phyloP scores from a whole-genome alignment of 1,139 yeast genomes.

The Taphrina pruni region DNA sequence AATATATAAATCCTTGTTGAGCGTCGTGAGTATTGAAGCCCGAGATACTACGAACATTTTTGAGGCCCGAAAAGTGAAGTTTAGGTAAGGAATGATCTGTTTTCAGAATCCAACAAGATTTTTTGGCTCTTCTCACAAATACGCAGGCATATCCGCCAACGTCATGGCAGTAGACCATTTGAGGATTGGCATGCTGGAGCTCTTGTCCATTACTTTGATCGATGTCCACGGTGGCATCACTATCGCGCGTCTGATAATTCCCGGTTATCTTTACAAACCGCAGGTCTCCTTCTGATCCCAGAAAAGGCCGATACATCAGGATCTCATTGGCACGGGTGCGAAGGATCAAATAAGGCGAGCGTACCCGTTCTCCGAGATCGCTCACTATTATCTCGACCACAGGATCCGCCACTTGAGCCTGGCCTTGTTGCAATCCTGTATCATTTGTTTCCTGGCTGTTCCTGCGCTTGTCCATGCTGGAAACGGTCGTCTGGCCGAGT shows the following conservation, averaged over 20 bases:
- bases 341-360: constrained; percentile 68
- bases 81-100: constrained; percentile 69
- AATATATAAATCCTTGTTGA: constrained; percentile 67
- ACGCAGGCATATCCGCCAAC: constrained; percentile 66
- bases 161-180: constrained; percentile 65
- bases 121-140: constrained; percentile 70
- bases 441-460: background rate
- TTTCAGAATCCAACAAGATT: constrained; percentile 72
- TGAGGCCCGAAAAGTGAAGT: constrained; percentile 55
- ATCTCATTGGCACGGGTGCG: constrained; percentile 83
- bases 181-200: constrained; percentile 3
- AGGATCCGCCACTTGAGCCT: background rate
- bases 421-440: background rate
- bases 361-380: constrained; percentile 64
- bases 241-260: background rate
- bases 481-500: background rate
- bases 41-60: constrained; percentile 46
- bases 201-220: background rate
- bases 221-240: background rate
- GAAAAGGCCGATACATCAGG: constrained; percentile 62
- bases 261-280: constrained; percentile 35
- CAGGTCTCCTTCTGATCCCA: constrained; percentile 14
- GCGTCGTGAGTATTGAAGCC: constrained; percentile 40
- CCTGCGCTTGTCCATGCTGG: background rate
- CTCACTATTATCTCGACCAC: constrained; percentile 73